Conservation (phyloP, 495 filamentous ascomycete species). For the Penicillium parvum region DNA sequence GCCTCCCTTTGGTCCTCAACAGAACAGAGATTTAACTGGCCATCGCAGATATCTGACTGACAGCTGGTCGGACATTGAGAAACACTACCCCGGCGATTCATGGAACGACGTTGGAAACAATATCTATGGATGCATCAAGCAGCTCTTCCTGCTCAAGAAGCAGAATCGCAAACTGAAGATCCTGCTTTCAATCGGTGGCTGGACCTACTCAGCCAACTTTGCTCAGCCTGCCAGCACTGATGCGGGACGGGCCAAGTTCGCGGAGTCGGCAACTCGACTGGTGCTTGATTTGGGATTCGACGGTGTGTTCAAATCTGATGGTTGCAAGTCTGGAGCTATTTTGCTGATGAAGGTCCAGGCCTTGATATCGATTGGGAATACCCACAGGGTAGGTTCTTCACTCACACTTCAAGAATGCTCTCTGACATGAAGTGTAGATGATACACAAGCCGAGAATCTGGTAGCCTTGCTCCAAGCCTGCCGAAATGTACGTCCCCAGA, state of each 20-base stretch:
- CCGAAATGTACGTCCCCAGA: conserved; percentile 40
- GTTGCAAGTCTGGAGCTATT: neutral
- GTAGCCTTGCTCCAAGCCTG: conserved; percentile 66
- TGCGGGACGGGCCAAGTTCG: conserved; percentile 69
- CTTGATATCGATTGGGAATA: conserved; percentile 66
- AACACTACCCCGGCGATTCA: conserved; percentile 61
- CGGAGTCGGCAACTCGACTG: conserved; percentile 60
- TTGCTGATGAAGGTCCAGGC: conserved; percentile 26
- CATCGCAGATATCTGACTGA: conserved; percentile 64
- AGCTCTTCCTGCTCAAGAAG: conserved; percentile 87
- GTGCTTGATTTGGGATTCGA: conserved; percentile 65
- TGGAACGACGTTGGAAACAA: conserved; percentile 45
- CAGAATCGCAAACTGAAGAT: conserved; percentile 84
- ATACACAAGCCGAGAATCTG: conserved; percentile 60
- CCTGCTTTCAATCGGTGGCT: conserved; percentile 89
- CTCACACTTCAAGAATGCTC: neutral
- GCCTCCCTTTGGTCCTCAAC: conserved; percentile 2
- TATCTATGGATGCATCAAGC: conserved; percentile 71
- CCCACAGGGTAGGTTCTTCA: conserved; percentile 30
- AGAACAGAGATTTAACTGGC: neutral
- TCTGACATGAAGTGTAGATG: conserved; percentile 30
- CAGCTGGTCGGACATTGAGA: conserved; percentile 79
- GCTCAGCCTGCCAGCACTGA: conserved; percentile 56
- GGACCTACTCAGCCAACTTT: conserved; percentile 93
- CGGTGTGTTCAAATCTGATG: conserved; percentile 26